Conservation (phyloP, 441 rosid genomes). For the Brassica hybrid region DNA sequence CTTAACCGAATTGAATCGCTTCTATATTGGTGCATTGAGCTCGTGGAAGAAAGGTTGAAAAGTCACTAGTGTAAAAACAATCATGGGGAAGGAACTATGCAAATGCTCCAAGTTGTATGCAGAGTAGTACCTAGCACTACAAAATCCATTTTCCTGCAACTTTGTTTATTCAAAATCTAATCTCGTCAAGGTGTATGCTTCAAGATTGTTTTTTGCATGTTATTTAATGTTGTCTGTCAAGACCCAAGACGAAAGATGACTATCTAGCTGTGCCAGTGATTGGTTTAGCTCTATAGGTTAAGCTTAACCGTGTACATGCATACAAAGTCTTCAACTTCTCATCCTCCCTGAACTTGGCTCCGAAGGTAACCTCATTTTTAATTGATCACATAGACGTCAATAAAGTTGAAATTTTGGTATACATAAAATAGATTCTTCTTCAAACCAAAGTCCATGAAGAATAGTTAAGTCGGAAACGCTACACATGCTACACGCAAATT, state of each 20-base stretch:
- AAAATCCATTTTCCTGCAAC: too few relatives aligned
- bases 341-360: conserved; percentile 53
- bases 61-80: background rate
- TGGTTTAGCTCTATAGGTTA: too few relatives aligned
- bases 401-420: background rate
- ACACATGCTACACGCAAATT: background rate
- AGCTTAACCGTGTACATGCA: conserved; percentile 42
- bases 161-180: background rate
- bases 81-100: background rate
- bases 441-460: background rate
- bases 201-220: too few relatives aligned
- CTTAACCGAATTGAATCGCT: conserved; percentile 78
- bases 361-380: conserved; percentile 49
- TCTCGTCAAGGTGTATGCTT: too few relatives aligned
- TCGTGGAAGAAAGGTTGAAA: conserved; percentile 72
- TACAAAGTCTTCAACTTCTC: conserved; percentile 49
- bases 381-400: conserved; percentile 15
- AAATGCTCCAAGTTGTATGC: conserved; percentile 1
- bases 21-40: conserved; percentile 86
- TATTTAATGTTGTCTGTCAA: too few relatives aligned
- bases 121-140: background rate
- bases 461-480: background rate
- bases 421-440: background rate
- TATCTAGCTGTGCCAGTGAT: background rate
- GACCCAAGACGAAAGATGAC: background rate